phyloP scores from a whole-genome alignment of 768 basidiomycete genomes.

The Ramaria rubella region DNA sequence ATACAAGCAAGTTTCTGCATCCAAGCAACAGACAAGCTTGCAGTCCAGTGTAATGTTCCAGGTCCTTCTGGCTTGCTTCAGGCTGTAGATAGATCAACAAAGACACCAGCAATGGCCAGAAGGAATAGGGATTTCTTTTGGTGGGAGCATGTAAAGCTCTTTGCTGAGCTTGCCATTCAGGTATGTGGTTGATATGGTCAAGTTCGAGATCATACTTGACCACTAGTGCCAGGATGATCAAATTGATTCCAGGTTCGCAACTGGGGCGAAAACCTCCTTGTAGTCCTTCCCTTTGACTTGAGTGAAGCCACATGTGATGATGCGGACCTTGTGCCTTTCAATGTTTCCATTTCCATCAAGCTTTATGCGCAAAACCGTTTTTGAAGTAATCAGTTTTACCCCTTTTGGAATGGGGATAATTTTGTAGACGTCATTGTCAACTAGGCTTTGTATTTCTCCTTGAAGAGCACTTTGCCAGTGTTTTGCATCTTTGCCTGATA shows the following conservation, averaged over 20 bases:
- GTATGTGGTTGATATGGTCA: too few relatives aligned
- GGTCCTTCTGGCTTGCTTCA: slow-evolving; percentile 30
- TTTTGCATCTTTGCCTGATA: too few relatives aligned
- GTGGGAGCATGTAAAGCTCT: slow-evolving; percentile 20
- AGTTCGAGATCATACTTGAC: slow-evolving; percentile 13
- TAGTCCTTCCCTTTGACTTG: too few relatives aligned
- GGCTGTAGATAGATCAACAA: slow-evolving; percentile 30
- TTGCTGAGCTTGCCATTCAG: slow-evolving; percentile 17
- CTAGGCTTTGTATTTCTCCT: too few relatives aligned
- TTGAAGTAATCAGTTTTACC: too few relatives aligned
- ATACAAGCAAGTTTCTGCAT: neutral
- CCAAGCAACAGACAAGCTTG: neutral
- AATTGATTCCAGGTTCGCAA: slow-evolving; percentile 8
- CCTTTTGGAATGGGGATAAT: too few relatives aligned
- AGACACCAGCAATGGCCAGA: neutral
- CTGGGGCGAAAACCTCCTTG: too few relatives aligned
- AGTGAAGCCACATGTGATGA: too few relatives aligned
- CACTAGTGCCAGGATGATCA: slow-evolving; percentile 16
- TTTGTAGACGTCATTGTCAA: too few relatives aligned
- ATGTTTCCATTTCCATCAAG: too few relatives aligned
- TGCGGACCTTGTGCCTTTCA: too few relatives aligned
- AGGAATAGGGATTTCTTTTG: slow-evolving; percentile 10
- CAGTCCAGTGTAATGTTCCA: slow-evolving; percentile 28
- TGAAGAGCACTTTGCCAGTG: too few relatives aligned
- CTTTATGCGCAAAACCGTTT: slow-evolving; percentile 19